Conservation (phyloP, 1,139 yeast species). For the Yamadazyma atlantica region DNA sequence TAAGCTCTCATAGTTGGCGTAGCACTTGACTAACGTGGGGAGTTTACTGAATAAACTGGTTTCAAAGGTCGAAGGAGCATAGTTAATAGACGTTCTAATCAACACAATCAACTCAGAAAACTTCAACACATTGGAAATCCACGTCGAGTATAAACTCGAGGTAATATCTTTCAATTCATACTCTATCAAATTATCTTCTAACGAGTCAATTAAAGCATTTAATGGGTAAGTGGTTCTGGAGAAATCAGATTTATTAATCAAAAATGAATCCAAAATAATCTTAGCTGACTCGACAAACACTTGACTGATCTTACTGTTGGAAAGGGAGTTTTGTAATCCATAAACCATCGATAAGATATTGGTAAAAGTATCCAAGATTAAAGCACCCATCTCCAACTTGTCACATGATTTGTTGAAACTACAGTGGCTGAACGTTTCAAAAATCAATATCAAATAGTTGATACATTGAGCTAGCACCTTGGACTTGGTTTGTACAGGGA, state of each 20-base stretch:
- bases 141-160: conserved; percentile 41
- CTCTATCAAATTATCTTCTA: conserved; percentile 36
- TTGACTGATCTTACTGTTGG: conserved; percentile 41
- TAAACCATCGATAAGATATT: conserved; percentile 55
- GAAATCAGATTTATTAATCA: conserved; percentile 49
- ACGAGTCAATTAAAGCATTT: conserved; percentile 47
- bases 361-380: conserved; percentile 55
- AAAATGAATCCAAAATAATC: conserved; percentile 54
- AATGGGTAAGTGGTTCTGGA: conserved; percentile 60
- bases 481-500: conserved; percentile 22
- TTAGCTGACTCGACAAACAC: conserved; percentile 53
- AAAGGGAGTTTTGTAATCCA: conserved; percentile 51
- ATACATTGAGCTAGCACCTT: conserved; percentile 58
- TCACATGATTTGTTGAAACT: conserved; percentile 57
- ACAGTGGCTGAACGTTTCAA: conserved; percentile 76
- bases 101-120: conserved; percentile 49
- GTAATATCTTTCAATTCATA: conserved; percentile 44
- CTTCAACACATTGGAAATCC: conserved; percentile 43
- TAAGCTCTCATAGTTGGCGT: conserved; percentile 47
- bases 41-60: conserved; percentile 54
- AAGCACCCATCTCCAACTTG: conserved; percentile 61
- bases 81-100: conserved; percentile 51
- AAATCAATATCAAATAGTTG: conserved; percentile 59
- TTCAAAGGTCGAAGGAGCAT: conserved; percentile 66
- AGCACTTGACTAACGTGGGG: conserved; percentile 59